Percentiles rank a stretch among this genome's conserved stretches.
phyloP scores from a whole-genome alignment of 108 stramenopile species.

The Stephanodiscus minutulus region DNA sequence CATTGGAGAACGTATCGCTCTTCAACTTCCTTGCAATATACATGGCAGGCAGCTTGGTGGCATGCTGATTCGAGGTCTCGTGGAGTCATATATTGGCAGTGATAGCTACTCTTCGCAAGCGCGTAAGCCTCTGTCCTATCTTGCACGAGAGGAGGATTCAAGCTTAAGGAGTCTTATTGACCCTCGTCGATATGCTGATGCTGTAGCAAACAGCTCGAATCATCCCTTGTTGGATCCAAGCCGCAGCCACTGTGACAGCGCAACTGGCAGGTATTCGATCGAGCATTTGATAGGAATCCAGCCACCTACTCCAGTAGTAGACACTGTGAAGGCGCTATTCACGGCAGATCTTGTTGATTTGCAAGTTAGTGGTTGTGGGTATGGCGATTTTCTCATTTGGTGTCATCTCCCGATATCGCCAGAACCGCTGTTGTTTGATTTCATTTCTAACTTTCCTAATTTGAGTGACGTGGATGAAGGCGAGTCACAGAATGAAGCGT shows the following conservation, averaged over 20 bases:
- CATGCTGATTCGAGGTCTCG: slow-evolving; percentile 33
- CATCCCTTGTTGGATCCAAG: slow-evolving; percentile 17
- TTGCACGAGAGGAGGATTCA: slow-evolving; percentile 14
- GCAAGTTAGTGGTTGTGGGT: slow-evolving; percentile 48
- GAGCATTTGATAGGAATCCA: slow-evolving; percentile 21
- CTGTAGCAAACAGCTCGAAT: slow-evolving; percentile 25
- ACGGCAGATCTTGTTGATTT: slow-evolving; percentile 58
- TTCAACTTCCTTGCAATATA: slow-evolving; percentile 38
- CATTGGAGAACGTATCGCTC: slow-evolving; percentile 49
- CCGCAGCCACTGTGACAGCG: neutral
- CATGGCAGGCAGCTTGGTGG: slow-evolving; percentile 32
- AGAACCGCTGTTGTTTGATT: slow-evolving; percentile 40
- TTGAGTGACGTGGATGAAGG: slow-evolving; percentile 26
- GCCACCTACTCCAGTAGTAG: slow-evolving; percentile 43
- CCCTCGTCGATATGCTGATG: slow-evolving; percentile 50
- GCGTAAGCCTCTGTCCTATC: slow-evolving; percentile 17
- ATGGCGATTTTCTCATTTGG: slow-evolving; percentile 60
- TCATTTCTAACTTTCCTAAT: slow-evolving; percentile 21
- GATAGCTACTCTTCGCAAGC: slow-evolving; percentile 4
- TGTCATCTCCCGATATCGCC: slow-evolving; percentile 32
- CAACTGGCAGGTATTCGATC: neutral
- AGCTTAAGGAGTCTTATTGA: slow-evolving; percentile 28
- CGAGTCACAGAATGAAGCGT: slow-evolving; percentile 19
- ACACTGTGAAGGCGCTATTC: slow-evolving; percentile 52
- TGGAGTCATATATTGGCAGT: slow-evolving; percentile 31